phyloP scores from a whole-genome alignment of 164 flowering plant genomes.

The Tetrastigma voinierianum region DNA sequence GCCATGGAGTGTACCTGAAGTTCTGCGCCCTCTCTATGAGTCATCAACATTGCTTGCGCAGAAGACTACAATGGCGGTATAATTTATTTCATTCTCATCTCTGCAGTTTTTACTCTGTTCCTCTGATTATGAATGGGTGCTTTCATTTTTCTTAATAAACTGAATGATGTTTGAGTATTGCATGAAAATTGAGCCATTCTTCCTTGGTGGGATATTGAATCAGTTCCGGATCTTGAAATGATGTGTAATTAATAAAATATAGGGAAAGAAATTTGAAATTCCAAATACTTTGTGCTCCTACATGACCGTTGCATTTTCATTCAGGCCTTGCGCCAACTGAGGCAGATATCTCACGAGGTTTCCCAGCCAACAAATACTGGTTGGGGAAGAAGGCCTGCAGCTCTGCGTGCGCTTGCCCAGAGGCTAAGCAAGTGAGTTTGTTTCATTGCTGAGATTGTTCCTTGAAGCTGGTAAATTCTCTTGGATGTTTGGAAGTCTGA shows the following conservation, averaged over 20 bases:
- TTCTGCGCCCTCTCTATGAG: conserved; percentile 69
- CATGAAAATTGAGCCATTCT: neutral
- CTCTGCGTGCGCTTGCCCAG: conserved; percentile 42
- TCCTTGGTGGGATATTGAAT: too few species aligned
- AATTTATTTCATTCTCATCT: neutral
- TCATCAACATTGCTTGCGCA: conserved; percentile 71
- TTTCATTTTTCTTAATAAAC: neutral
- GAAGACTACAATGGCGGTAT: conserved; percentile 68
- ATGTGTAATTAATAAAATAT: neutral
- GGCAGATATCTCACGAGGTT: conserved; percentile 46
- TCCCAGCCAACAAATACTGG: conserved; percentile 35
- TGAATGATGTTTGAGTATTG: neutral
- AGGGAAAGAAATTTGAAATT: neutral
- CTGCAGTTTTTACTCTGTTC: neutral
- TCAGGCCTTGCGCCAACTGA: conserved; percentile 44
- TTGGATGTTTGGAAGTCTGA: conserved; percentile 1
- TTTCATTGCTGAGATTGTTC: neutral
- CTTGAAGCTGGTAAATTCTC: neutral
- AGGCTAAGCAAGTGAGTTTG: conserved; percentile 36
- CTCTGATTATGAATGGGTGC: neutral
- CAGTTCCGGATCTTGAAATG: neutral
- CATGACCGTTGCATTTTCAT: neutral
- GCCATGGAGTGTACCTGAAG: conserved; percentile 76
- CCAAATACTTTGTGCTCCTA: neutral
- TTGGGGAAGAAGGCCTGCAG: conserved; percentile 48